Evolutionary conservation across 1,284 basidiomycete species (phyloP).

Genomic region (Leccinum fallax): DNA sequence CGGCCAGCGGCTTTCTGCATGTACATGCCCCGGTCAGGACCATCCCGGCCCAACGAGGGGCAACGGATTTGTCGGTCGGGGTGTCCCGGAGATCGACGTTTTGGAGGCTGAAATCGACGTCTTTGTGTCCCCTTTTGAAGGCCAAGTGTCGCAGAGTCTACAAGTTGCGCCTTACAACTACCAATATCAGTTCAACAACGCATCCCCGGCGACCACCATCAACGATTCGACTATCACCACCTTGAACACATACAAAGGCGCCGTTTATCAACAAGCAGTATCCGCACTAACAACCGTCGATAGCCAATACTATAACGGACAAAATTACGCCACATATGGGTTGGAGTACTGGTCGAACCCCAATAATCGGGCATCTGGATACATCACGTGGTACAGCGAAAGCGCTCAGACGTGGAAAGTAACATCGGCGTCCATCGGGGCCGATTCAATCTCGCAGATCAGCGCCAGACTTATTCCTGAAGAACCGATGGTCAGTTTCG

Average conservation of each 20-base stretch:
- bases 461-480: constrained; percentile 71
- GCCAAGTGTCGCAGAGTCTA: constrained; percentile 76
- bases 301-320: constrained; percentile 54
- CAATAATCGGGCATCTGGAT: constrained; percentile 60
- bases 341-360: constrained; percentile 78
- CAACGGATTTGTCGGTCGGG: constrained; percentile 68
- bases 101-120: constrained; percentile 68
- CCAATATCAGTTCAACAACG: constrained; percentile 62
- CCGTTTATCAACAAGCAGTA: constrained; percentile 77
- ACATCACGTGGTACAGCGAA: constrained; percentile 73
- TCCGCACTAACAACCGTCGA: constrained; percentile 65
- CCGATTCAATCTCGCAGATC: constrained; percentile 58
- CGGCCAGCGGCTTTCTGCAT: constrained; percentile 78
- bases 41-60: constrained; percentile 74
- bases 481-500: constrained; percentile 59
- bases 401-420: constrained; percentile 68
- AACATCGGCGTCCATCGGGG: constrained; percentile 57
- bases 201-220: constrained; percentile 53
- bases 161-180: constrained; percentile 84
- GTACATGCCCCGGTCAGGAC: constrained; percentile 79
- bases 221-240: constrained; percentile 53
- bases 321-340: constrained; percentile 60
- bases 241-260: constrained; percentile 77
- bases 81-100: constrained; percentile 86
- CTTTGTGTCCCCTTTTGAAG: constrained; percentile 44